Percentiles rank a stretch among this genome's conserved stretches.
phyloP scores from a whole-genome alignment of 441 rosid species.

The Pelargonium cotyledonis region DNA sequence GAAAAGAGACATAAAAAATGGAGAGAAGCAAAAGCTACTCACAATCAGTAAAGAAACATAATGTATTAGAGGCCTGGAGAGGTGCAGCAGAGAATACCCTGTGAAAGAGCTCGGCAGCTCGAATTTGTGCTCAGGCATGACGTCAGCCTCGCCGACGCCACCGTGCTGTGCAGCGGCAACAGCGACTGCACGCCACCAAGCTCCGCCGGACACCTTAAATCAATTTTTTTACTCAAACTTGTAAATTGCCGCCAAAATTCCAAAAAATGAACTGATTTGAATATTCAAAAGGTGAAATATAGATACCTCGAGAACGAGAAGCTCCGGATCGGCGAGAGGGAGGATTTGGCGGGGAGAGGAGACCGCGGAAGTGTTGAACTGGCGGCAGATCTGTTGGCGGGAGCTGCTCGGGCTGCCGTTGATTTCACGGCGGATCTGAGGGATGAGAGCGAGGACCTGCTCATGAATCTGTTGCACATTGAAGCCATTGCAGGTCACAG shows the following conservation, averaged over 20 bases:
- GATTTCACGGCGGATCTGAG: slow-evolving; percentile 57
- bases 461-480: slow-evolving; percentile 47
- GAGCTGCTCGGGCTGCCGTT: slow-evolving; percentile 31
- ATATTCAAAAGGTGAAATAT: neutral
- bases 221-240: neutral
- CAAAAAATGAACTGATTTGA: neutral
- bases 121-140: slow-evolving; percentile 79
- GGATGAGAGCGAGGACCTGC: slow-evolving; percentile 48
- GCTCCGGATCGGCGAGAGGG: slow-evolving; percentile 38
- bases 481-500: slow-evolving; percentile 41
- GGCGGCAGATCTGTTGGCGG: slow-evolving; percentile 14
- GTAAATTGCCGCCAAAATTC: neutral
- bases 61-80: slow-evolving; percentile 78
- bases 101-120: slow-evolving; percentile 79
- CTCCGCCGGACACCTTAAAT: slow-evolving; percentile 48
- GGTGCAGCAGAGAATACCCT: slow-evolving; percentile 99
- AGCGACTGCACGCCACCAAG: slow-evolving; percentile 77
- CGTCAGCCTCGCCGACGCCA: slow-evolving; percentile 69
- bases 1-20: neutral
- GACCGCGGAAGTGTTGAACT: slow-evolving; percentile 26
- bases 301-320: slow-evolving; percentile 55
- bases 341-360: slow-evolving; percentile 35
- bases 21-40: slow-evolving; percentile 38
- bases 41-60: slow-evolving; percentile 35
- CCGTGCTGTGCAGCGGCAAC: slow-evolving; percentile 79